These are phyloP conservation scores for Solanum piurae DNA, from an alignment of 257 asterid species.

Conservation along the genomic window DNA sequence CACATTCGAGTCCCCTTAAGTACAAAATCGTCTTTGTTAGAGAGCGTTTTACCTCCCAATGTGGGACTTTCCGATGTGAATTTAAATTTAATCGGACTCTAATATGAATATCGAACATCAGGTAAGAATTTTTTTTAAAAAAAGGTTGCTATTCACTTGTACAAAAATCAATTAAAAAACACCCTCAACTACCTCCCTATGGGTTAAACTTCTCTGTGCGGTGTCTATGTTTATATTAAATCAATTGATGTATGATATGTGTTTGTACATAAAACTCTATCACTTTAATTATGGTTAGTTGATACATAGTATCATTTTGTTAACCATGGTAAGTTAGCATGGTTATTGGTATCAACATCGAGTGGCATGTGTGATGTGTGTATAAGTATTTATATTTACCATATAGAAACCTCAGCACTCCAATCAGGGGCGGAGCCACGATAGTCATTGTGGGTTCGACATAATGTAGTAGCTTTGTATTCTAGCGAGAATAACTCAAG, in stretches of 20 bases:
- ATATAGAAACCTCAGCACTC: not conserved
- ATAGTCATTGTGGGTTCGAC: not conserved
- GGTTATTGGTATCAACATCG: not conserved
- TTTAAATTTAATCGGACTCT: not conserved
- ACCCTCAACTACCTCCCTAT: not conserved
- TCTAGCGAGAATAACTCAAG: not conserved
- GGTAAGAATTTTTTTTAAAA: too few species aligned
- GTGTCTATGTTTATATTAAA: not conserved
- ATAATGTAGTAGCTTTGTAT: not conserved
- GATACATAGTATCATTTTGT: not conserved
- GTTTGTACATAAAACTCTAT: not conserved
- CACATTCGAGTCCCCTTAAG: too few species aligned
- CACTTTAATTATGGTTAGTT: not conserved
- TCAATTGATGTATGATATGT: not conserved
- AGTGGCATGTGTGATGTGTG: too few species aligned
- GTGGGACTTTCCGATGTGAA: not conserved
- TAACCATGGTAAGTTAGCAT: not conserved
- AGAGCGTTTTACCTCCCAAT: too few species aligned
- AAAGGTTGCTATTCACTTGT: not conserved
- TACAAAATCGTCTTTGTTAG: too few species aligned
- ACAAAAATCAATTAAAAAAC: not conserved
- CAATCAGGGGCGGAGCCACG: not conserved
- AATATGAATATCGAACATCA: not conserved
- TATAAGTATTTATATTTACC: not conserved
- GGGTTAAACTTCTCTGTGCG: not conserved